Evolutionary conservation across 805 yeast genomes (phyloP).

Genomic region (Scheffersomyces stipitis): DNA sequence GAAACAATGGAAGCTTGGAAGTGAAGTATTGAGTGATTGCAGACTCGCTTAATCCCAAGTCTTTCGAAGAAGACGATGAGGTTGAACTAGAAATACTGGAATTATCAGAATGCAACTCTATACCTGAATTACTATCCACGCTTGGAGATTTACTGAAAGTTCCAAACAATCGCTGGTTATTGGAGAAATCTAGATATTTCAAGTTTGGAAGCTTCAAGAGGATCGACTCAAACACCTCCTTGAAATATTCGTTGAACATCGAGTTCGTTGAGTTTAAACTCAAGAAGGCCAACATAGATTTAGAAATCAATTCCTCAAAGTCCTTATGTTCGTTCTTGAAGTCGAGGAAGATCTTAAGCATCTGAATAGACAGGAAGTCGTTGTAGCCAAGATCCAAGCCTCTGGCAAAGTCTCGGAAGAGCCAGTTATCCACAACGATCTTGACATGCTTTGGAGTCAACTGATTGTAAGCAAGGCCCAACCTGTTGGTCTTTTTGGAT

Average conservation of each 20-base stretch:
- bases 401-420: constrained; percentile 44
- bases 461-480: constrained; percentile 79
- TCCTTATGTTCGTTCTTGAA: constrained; percentile 16
- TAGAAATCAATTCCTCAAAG: constrained; percentile 16
- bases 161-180: constrained; percentile 68
- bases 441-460: constrained; percentile 58
- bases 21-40: constrained; percentile 53
- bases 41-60: constrained; percentile 1
- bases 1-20: constrained; percentile 67
- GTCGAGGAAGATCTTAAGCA: constrained; percentile 39
- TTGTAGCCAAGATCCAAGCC: constrained; percentile 88
- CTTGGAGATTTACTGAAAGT: constrained; percentile 12
- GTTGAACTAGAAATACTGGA: background rate
- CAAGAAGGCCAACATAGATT: constrained; percentile 40
- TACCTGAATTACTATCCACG: background rate
- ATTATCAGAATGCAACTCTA: background rate
- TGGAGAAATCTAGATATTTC: constrained; percentile 73
- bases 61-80: background rate
- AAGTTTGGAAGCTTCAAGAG: constrained; percentile 57
- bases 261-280: constrained; percentile 68
- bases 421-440: constrained; percentile 57
- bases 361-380: constrained; percentile 48
- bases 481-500: constrained; percentile 50
- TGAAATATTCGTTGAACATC: constrained; percentile 46
- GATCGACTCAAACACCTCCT: constrained; percentile 50